Base-by-base conservation (phyloP, 148 eudicot genomes). In the Rhododendron simsii region DNA sequence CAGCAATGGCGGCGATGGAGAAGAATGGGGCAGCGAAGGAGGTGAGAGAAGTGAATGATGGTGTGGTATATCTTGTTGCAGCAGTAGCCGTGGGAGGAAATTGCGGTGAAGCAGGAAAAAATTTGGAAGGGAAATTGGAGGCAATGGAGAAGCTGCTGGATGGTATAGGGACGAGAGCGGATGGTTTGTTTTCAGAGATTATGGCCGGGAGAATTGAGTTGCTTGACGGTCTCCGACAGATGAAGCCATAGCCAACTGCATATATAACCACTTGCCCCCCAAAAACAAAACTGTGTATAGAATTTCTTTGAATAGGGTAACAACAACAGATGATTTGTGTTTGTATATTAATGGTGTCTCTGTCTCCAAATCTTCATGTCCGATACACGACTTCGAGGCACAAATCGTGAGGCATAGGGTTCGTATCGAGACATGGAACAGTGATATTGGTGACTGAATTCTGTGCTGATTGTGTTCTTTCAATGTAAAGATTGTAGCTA, bases 111-210 rank as follows among this genome's bases (percentile, higher is more conserved):
- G 85, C 16, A 20, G 85, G 51, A 28, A 71, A 81, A 47, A 89
- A 84, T 3, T 80, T 94, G 89, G 86, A 82, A 84, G 79, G 50
- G 5, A 90, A 83, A 84, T 82, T 92, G 85, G 86, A 80, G 50
- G 90, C 55, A 73, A 23, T 92, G 78, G 88, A 89, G 83, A 84
- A 82, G 30, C 82, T 74, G 78, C 15, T 90, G 81, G 86, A 92
- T 71, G 87, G 51, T 7, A 83, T 89, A 0, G 88, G 84, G 53
- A 89, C 85, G 83, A 78, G 89, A 61, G 83, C 89, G 26, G 83
- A 89, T 81, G 50, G 87, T 73, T 82, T 94, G 83, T 94, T 92
- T 65, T 84, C 87, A 37, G 89, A 92, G 82, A 89, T 92, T 84
- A 79, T 93, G 82, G 89, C 69, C 16, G 82, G 37, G 37, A 90